Base-by-base conservation (phyloP, 2,329 filamentous ascomycete genomes). In the Penicillium polonicum region DNA sequence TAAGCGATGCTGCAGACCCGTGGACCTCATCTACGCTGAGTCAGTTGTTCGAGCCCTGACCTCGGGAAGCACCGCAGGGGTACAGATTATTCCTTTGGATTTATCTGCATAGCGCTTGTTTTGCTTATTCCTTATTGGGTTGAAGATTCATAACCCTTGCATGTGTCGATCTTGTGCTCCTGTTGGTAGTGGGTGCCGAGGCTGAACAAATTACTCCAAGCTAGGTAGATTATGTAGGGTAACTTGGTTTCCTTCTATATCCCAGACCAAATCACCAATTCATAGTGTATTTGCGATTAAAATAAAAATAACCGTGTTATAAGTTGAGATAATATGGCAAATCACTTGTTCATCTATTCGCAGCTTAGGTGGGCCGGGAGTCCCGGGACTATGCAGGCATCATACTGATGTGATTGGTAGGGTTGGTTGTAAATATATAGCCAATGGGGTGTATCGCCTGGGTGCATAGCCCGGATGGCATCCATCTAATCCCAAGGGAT, bases 11-110 rank as follows among this genome's bases (percentile, higher is more conserved):
- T 56, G 48, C 19, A 21, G 39, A 41, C n/a, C n/a, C n/a, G n/a
- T n/a, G n/a, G n/a, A n/a, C n/a, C n/a, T n/a, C n/a, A n/a, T 27
- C 42, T 12, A 12, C 55, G 62, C 55, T 65, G 59, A 63, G 57
- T 64, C 52, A 65, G 55, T 21, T 39, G 35, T 41, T 48, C 46
- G 23, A n/a, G 39, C 29, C 17, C 25, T 45, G 12, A n/a, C n/a
- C n/a, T n/a, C n/a, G n/a, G n/a, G n/a, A 7, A 31, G 25, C 15
- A 25, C 21, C 10, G 50, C 44, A 33, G 51, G 45, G 21, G 41
- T n/a, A 29, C 29, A 43, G 36, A 33, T 50, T 35, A 45, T 54
- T 53, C 17, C 49, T 45, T 45, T 15, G 12, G 4, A 12, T 46
- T 46, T 21, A 54, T 48, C 33, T 57, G 35, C 48, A 52, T 17